These are phyloP conservation scores for Ophiostoma perfectum DNA, from an alignment of 2,329 filamentous ascomycete genomes.

Conservation along the genomic window DNA sequence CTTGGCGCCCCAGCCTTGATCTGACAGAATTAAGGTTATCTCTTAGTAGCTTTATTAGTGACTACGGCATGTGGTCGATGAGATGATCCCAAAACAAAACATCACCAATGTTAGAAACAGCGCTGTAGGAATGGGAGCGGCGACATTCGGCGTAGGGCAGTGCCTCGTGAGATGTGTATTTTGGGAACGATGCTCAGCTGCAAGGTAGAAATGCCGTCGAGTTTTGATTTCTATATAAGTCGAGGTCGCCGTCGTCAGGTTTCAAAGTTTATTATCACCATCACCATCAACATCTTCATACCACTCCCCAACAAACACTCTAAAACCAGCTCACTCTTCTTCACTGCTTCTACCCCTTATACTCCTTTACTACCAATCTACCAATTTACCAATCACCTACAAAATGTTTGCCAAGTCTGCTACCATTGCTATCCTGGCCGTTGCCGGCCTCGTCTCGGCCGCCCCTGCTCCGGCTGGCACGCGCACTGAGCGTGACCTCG, in stretches of 20 bases:
- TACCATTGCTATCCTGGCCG: constrained; percentile 26
- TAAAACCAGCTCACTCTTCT: not conserved
- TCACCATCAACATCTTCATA: not conserved
- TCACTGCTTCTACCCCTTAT: not conserved
- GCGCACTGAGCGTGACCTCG: constrained; percentile 23
- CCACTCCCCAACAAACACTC: not conserved
- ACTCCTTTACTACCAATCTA: not conserved
- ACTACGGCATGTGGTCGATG: not conserved
- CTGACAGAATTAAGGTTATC: not conserved
- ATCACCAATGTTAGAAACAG: not conserved
- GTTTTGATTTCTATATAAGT: not conserved
- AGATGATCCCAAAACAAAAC: not conserved
- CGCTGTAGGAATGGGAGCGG: too few relatives aligned
- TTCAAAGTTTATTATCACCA: not conserved
- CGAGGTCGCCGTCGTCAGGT: not conserved
- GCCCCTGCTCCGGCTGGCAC: constrained; percentile 30
- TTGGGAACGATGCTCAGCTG: not conserved
- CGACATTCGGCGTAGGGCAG: too few relatives aligned
- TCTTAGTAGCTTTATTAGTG: not conserved
- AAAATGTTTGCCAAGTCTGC: constrained; percentile 24
- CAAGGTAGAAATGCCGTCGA: not conserved
- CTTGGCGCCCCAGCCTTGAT: constrained; percentile 6
- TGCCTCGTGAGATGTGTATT: not conserved
- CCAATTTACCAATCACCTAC: constrained; percentile 5
- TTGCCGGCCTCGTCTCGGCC: constrained; percentile 31